Base-by-base conservation (phyloP, 768 basidiomycete species). In the Glaciozyma antarctica region DNA sequence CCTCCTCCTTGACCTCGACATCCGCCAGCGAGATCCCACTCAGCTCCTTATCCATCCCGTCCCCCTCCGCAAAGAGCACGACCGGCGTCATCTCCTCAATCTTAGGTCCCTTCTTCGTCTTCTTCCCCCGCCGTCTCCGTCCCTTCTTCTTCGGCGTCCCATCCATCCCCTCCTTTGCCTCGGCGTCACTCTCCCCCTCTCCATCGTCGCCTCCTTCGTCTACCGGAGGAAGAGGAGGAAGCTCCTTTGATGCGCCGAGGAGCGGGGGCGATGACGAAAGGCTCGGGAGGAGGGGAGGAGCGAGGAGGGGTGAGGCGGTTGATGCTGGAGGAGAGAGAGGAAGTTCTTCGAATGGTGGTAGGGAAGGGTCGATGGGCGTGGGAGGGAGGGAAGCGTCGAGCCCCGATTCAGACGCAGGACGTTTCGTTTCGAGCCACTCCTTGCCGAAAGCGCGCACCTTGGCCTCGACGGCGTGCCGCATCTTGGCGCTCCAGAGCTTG, bases 141-240 rank as follows among this genome's bases (percentile, higher is more conserved):
- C 66, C 30, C 43, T 66, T 52, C 63, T 41, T 67, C 69, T 55
- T 67, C 61, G 67, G 65, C 17, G 65, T 60, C 19, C 48, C 60
- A 32, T 66, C 66, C n/a, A 65, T 72, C 41, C 67, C 64, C 41
- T 70, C 74, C 32, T 72, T 73, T 10, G 70, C 75, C 28, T 78
- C 78, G 1, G 75, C 74, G 9, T 73, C 75, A 21, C 76, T 73
- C 5, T 70, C 76, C 13, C 71, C 76, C 28, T 71, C 74, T 7
- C 70, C 71, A 38, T 70, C 71, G 52, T 22, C 41, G n/a, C 22
- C 32, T 9, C 19, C 24, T 26, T n/a, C 43, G 19, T 44, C 68
- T 3, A 49, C 24, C 1, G 68, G 57, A 4, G 69, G 69, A 1
- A 70, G 57, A 0, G 69, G 69, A 0, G 69, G 69, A 6, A 70